A percentile compares a stretch with the other conserved stretches of the same genome.
These are phyloP conservation scores for Dictyostelium purpureum DNA, from an alignment of 78 protist genomes.

Conservation along the genomic window DNA sequence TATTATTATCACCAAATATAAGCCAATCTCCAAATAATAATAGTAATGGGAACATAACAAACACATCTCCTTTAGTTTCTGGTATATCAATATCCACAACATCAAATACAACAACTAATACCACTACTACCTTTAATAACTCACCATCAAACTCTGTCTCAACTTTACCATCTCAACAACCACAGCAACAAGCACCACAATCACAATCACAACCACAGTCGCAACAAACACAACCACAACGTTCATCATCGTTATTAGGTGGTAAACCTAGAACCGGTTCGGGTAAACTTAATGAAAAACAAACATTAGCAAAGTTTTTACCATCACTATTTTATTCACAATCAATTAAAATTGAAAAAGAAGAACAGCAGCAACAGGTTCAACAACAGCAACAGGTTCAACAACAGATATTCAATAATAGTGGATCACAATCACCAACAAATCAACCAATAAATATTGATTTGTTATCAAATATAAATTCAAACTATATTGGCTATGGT, in stretches of 20 bases:
- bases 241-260: background rate
- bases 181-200: background rate
- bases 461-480: conserved; percentile 3
- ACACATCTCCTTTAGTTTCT: background rate
- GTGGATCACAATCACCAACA: background rate
- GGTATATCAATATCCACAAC: background rate
- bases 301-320: background rate
- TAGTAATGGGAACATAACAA: background rate
- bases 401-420: too few relatives aligned
- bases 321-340: conserved; percentile 30
- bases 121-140: background rate
- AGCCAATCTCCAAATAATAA: background rate
- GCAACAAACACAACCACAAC: background rate
- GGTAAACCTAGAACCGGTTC: conserved; percentile 1
- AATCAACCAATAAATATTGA: background rate
- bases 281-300: background rate
- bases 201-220: background rate
- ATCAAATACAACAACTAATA: background rate
- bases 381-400: background rate
- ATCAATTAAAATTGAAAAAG: background rate
- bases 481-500: background rate
- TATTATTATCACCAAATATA: background rate
- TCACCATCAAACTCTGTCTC: background rate
- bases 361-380: background rate
- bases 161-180: background rate